Conservation (phyloP, 2,329 filamentous ascomycete species). For the Neophaeococcomyces aloes region DNA sequence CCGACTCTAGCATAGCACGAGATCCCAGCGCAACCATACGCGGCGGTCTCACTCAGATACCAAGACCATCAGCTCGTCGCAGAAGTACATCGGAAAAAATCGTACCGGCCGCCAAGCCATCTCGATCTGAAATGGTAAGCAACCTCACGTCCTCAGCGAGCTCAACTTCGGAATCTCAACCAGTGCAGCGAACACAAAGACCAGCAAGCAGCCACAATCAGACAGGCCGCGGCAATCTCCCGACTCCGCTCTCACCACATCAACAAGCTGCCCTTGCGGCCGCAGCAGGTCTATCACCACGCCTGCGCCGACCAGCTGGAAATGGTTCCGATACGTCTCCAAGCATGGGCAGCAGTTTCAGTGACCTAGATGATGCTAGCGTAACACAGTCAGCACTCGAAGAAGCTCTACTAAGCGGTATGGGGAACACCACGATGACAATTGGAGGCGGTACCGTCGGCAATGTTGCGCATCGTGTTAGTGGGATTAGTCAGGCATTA, state of each 20-base stretch:
- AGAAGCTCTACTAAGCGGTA: conserved; percentile 53
- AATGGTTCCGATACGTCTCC: conserved; percentile 45
- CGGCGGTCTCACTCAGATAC: conserved; percentile 22
- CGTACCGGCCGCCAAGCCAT: conserved; percentile 25
- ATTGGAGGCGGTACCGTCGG: conserved; percentile 21
- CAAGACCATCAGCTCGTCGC: conserved; percentile 22
- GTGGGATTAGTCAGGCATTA: conserved; percentile 43
- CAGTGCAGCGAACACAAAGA: not conserved
- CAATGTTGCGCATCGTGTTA: conserved; percentile 40
- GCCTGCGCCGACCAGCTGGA: conserved; percentile 24
- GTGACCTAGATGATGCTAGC: conserved; percentile 54
- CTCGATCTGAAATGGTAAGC: conserved; percentile 22
- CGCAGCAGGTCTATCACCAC: conserved; percentile 17
- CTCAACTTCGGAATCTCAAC: conserved; percentile 7
- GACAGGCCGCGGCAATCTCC: conserved; percentile 3
- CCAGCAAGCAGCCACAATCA: not conserved
- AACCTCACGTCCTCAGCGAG: conserved; percentile 15
- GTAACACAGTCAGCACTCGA: conserved; percentile 56
- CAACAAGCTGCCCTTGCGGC: conserved; percentile 40
- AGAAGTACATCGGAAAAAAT: conserved; percentile 23
- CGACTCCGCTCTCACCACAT: conserved; percentile 30
- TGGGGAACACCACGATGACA: conserved; percentile 38
- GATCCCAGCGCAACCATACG: conserved; percentile 35
- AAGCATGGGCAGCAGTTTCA: conserved; percentile 57
- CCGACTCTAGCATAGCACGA: conserved; percentile 21